These are phyloP conservation scores for Neurospora tetrasperma DNA, from an alignment of 495 filamentous ascomycete genomes.

Conservation along the genomic window DNA sequence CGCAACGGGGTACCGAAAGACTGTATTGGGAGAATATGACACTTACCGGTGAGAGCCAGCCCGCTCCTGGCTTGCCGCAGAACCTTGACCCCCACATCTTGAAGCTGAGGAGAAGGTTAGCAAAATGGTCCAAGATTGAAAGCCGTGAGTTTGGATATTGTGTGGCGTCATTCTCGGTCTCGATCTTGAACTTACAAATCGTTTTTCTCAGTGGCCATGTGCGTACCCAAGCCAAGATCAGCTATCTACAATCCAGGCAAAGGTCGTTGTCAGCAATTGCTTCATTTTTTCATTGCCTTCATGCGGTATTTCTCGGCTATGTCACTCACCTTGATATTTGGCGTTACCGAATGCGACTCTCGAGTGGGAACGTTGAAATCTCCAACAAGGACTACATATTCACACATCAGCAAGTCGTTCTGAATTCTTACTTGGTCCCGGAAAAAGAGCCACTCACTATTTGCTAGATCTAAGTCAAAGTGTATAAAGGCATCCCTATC, in stretches of 20 bases:
- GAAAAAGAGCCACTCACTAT: neutral
- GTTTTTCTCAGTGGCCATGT: neutral
- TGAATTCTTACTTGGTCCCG: neutral
- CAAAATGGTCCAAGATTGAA: neutral
- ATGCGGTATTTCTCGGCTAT: neutral
- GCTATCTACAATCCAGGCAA: neutral
- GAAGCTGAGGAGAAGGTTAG: neutral
- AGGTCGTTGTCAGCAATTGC: neutral
- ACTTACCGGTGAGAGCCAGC: neutral
- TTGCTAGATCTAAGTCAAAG: neutral
- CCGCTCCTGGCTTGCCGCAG: neutral
- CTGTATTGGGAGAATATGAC: neutral
- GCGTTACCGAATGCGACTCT: neutral
- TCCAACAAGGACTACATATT: neutral
- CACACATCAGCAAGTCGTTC: neutral
- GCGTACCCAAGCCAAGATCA: neutral
- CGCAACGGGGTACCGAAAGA: neutral
- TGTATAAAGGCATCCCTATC: neutral
- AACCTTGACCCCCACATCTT: neutral
- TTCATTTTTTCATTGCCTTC: neutral
- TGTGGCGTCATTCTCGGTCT: neutral
- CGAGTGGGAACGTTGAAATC: neutral
- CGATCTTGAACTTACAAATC: neutral
- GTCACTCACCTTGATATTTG: neutral
- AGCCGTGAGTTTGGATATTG: neutral